Percentiles rank a stretch among this genome's conserved stretches.
Conservation (phyloP, 306 rosid genomes). For the Cucumis sativus region DNA sequence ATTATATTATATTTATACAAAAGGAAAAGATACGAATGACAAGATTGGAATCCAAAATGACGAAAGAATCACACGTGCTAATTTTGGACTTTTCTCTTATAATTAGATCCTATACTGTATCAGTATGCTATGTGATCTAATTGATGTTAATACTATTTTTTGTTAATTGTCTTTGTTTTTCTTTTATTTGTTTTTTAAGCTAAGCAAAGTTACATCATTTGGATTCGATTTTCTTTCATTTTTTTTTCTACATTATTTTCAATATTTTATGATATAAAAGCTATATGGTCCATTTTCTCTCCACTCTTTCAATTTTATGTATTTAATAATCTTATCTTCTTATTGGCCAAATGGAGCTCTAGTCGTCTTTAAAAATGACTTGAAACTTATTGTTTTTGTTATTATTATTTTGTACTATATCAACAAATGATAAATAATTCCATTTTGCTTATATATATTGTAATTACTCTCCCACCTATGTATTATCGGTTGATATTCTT, state of each 20-base stretch:
- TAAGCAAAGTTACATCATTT: constrained; percentile 39
- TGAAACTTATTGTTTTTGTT: not conserved
- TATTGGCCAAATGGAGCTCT: not conserved
- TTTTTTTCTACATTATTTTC: not conserved
- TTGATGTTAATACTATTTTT: not conserved
- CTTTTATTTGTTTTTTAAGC: constrained; percentile 14
- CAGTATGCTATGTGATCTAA: not conserved
- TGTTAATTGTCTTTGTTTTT: not conserved
- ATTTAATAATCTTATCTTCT: not conserved
- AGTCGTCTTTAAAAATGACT: not conserved
- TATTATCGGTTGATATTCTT: too few species aligned
- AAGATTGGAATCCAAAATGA: constrained; percentile 36
- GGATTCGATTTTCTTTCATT: constrained; percentile 21
- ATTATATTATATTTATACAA: constrained; percentile 6
- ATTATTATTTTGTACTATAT: too few species aligned
- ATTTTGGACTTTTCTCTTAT: constrained; percentile 10
- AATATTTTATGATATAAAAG: not conserved
- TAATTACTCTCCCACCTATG: not conserved
- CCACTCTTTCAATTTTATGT: not conserved
- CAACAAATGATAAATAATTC: too few species aligned
- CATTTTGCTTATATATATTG: not conserved
- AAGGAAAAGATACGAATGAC: constrained; percentile 26
- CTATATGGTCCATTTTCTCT: not conserved
- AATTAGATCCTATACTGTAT: not conserved
- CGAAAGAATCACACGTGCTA: constrained; percentile 29